These are phyloP conservation scores for Hygrophila difformis DNA, from an alignment of 257 asterid species.

Conservation along the genomic window DNA sequence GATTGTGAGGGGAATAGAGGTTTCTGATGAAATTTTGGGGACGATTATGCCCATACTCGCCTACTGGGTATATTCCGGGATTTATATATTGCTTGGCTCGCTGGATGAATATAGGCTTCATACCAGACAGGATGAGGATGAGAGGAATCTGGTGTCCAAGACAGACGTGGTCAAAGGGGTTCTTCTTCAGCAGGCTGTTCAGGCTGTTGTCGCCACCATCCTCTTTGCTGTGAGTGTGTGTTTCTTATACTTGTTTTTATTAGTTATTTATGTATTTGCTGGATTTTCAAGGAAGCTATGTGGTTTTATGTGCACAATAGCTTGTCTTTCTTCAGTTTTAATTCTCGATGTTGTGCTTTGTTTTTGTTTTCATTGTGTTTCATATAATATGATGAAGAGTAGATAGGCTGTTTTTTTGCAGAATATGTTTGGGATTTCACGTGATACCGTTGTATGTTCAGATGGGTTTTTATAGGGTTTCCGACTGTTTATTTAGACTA, in stretches of 20 bases:
- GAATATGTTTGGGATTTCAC: too few relatives aligned
- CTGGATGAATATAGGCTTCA: conserved; percentile 73
- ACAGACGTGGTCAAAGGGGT: conserved; percentile 78
- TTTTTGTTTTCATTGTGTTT: too few relatives aligned
- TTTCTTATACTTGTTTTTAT: background rate
- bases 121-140: conserved; percentile 71
- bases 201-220: conserved; percentile 69
- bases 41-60: conserved; percentile 61
- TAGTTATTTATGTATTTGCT: background rate
- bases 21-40: conserved; percentile 83
- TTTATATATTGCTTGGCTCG: conserved; percentile 55
- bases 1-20: conserved; percentile 18
- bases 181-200: conserved; percentile 85
- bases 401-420: too few relatives aligned
- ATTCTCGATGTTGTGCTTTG: background rate
- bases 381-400: too few relatives aligned
- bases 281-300: too few relatives aligned
- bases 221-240: conserved; percentile 65
- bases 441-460: too few relatives aligned
- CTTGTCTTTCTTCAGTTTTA: too few relatives aligned
- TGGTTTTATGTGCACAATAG: too few relatives aligned
- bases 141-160: conserved; percentile 79
- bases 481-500: conserved; percentile 1
- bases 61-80: conserved; percentile 87
- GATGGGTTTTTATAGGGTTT: too few relatives aligned